Evolutionary conservation across 495 filamentous ascomycete genomes (phyloP), one percentile per base, ranked within the genome.

Genomic region (Hypomontagnella submonticulosa): DNA sequence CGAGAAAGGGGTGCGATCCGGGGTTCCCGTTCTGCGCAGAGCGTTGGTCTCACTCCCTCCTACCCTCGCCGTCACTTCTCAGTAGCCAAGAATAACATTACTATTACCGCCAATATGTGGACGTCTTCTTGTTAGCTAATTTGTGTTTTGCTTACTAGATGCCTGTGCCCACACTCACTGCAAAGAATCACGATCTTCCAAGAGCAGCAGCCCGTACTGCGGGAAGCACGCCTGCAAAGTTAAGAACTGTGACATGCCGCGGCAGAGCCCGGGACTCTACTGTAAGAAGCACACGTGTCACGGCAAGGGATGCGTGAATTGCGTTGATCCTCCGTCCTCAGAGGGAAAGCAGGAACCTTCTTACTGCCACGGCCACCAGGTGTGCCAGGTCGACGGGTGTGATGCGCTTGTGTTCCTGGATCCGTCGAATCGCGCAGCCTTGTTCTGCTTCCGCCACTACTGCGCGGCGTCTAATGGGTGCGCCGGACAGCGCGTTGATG

Each of bases 361-460:
- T 8, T 57, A 61, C 38, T 66, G 51, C 43, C 58, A 55, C 44
- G 53, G 56, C 10, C 63, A 61, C 62, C 50, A 43, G 9, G 30
- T 61, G 1, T 66, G 67, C 57, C 16, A 52, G 2, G 61, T 36
- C 4, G 30, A 16, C 13, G 42, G 53, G 10, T 66, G 63, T 37
- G n/a, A 36, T 1, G 7, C 51, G 8, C 37, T 57, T 43, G 58
- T 66, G 8, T 56, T 69, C 55, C 56, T 49, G 0, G 58, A 61
- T 40, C 8, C 52, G 2, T 42, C 50, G 18, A 52, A 71, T 47
- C 55, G 59, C 18, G 61, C 60, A 1, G 40, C 16, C 13, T 34
- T 20, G 32, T 71, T 27, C 38, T 68, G 61, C 51, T 68, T 61
- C 40, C 47, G 42, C 1, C 69, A 68, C 48, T 57, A 58, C 56